Base-by-base conservation (phyloP, 352 stramenopile genomes). In the Globisporangium middletonii region DNA sequence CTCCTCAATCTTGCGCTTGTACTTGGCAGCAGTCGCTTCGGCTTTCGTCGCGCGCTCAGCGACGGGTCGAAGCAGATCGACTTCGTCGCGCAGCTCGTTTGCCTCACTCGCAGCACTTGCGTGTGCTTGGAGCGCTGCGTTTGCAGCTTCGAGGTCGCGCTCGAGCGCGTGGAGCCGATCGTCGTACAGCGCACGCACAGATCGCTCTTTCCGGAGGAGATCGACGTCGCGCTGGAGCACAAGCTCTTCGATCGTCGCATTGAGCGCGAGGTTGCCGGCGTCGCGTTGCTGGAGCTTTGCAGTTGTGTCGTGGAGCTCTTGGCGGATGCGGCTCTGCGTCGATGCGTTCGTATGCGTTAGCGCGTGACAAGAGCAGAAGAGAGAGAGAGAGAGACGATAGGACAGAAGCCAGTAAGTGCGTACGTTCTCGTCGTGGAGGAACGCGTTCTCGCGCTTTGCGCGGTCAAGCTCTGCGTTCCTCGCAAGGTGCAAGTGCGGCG, bases 1-100 rank as follows among this genome's bases (percentile, higher is more conserved):
- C 12, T 83, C 71, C 38, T 93, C 83, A 26, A 93, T 72, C 43
- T 89, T 89, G 1, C 57, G 63, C 57, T 87, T 85, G 64, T 90
- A 93, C 58, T 86, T 93, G 4, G 64, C 62, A 12, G 89, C 23
- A 0, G 65, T 72, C 0, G 59, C 30, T 57, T 88, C 79, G 37
- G 75, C 61, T 50, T 86, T 89, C 4, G 53, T 51, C 9, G 76
- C 59, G 59, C 75, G 83, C 13, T 77, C 68, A 4, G 73, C 75
- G 0, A 73, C 48, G 4, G 83, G 75, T 19, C 76, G 72, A 42
- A 93, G 62, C 5, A 93, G 43, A 64, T 93, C 83, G 3, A 89
- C 63, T 64, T 91, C 83, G 47, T 93, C 83, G 7, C 68, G 69
- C 11, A 90, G 55, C 15, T 48, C 64, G 5, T 59, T 53, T 0